phyloP scores from a whole-genome alignment of 2,329 filamentous ascomycete genomes.

The Cytospora schulzeri region DNA sequence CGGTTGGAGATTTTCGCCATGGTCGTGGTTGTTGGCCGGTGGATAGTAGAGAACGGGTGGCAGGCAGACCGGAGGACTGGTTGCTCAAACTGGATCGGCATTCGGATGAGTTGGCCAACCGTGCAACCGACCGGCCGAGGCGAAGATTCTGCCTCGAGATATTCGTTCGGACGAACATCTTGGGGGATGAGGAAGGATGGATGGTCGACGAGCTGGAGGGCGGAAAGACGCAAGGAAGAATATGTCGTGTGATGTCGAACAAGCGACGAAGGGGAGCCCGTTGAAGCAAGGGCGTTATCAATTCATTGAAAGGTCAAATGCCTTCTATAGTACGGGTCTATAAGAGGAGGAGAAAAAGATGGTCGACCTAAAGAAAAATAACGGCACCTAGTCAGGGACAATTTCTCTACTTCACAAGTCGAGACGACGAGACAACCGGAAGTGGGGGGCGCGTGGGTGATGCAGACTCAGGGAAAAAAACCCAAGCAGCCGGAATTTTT shows the following conservation, averaged over 20 bases:
- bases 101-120: constrained; percentile 14
- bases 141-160: constrained; percentile 33
- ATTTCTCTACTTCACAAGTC: neutral
- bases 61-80: constrained; percentile 16
- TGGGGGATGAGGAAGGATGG: constrained; percentile 27
- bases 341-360: neutral
- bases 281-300: constrained; percentile 1
- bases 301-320: constrained; percentile 19
- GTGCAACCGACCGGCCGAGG: constrained; percentile 30
- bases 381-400: neutral
- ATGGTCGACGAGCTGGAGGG: constrained; percentile 7
- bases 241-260: constrained; percentile 16
- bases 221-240: neutral
- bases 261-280: constrained; percentile 17
- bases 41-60: constrained; percentile 28
- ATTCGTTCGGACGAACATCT: constrained; percentile 39
- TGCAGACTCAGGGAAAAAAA: neutral
- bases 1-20: constrained; percentile 30
- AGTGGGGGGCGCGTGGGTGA: neutral
- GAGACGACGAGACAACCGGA: neutral
- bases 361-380: neutral
- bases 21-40: constrained; percentile 32
- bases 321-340: neutral
- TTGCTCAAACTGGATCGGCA: constrained; percentile 8
- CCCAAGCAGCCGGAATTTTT: constrained; percentile 14